A percentile compares a stretch with the other conserved stretches of the same genome.
Evolutionary conservation across 371 early-diverging fungal genomes (phyloP).

Genomic region (Actinomucor elegans): DNA sequence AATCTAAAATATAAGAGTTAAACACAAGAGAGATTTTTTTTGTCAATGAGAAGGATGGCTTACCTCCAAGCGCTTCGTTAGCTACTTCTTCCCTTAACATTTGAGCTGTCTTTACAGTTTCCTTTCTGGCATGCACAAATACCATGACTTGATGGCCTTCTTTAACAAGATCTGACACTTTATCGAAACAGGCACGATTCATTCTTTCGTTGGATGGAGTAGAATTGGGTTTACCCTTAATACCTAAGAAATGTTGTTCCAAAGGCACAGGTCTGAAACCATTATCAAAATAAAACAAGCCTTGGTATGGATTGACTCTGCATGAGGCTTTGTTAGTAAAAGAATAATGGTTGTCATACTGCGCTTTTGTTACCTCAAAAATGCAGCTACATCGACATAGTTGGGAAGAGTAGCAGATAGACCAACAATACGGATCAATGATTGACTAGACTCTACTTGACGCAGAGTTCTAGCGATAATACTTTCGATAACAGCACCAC

Average conservation of each 20-base stretch:
- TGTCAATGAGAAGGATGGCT: background rate
- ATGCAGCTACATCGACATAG: constrained; percentile 95
- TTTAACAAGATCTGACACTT: constrained; percentile 71
- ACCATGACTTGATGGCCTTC: constrained; percentile 97
- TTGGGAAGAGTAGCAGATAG: constrained; percentile 99
- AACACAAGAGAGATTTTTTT: too few species aligned
- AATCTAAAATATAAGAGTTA: constrained; percentile 21
- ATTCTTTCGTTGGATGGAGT: constrained; percentile 63
- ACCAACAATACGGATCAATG: constrained; percentile 97
- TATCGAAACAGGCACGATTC: constrained; percentile 87
- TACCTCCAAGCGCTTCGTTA: constrained; percentile 57
- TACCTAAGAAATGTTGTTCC: constrained; percentile 92
- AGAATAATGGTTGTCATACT: too few species aligned
- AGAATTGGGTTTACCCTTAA: constrained; percentile 87
- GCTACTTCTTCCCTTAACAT: constrained; percentile 76
- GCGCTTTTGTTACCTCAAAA: too few species aligned
- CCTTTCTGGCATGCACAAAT: constrained; percentile 97
- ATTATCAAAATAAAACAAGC: constrained; percentile 95
- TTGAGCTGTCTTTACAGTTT: constrained; percentile 92
- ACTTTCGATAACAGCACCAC: constrained; percentile 98
- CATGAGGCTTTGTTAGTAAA: too few species aligned
- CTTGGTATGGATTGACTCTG: constrained; percentile 89
- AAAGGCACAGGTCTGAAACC: constrained; percentile 95
- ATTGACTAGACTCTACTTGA: constrained; percentile 90
- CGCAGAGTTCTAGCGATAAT: constrained; percentile 96